Base-by-base conservation (phyloP, 176 grass and related monocot species). In the Guadua angustifolia region DNA sequence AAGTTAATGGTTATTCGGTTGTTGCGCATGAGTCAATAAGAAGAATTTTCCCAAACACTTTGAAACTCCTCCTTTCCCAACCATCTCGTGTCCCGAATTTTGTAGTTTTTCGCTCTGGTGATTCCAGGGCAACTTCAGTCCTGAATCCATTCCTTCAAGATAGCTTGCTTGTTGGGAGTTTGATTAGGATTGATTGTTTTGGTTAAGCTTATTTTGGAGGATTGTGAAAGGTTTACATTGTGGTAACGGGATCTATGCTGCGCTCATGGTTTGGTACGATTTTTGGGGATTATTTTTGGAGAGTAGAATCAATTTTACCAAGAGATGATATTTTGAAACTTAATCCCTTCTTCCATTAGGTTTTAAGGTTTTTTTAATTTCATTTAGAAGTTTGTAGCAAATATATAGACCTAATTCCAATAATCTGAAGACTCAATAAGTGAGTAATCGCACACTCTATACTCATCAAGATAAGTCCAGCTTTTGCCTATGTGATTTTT, bases 371-470 rank as follows among this genome's bases (percentile, higher is more conserved):
- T 44, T 21, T 68, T 43, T 24, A n/a, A 13, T 38, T 66, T 75
- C 69, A 43, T 6, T 49, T 15, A 58, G 6, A 74, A 66, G 24
- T 79, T 74, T 16, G 65, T 84, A 46, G 12, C 61, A 80, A 74
- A 22, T 6, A 75, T 69, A 19, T 80, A n/a, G n/a, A n/a, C n/a
- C n/a, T n/a, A n/a, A n/a, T n/a, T n/a, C n/a, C n/a, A n/a, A n/a
- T n/a, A n/a, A n/a, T n/a, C n/a, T n/a, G n/a, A n/a, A n/a, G n/a
- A n/a, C n/a, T n/a, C n/a, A n/a, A n/a, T n/a, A n/a, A n/a, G n/a
- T 67, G 96, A 95, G 74, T 95, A 99, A 64, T 99, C 93, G 96
- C 93, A 95, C 49, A 89, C 83, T n/a, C 81, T 95, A 19, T 95
- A 90, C 75, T 99, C 93, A 80, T 92, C 96, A 80, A 86, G 84